Evolutionary conservation across 768 basidiomycete genomes (phyloP).

Genomic region (Termitomyces bulborhizus): DNA sequence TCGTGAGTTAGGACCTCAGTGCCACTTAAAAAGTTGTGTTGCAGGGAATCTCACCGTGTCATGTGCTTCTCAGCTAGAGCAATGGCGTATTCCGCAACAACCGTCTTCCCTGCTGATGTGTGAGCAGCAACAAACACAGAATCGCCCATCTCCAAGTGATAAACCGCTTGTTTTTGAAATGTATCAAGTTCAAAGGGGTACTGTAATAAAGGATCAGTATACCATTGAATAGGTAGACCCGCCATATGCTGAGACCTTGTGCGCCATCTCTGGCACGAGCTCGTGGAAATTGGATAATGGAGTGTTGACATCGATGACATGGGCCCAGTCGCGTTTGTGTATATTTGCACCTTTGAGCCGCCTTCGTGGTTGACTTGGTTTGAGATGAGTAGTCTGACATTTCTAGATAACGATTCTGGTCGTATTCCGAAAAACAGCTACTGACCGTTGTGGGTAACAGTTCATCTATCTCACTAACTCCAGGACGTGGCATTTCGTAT

Average conservation of each 20-base stretch:
- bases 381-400: conserved; percentile 50
- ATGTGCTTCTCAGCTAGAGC: conserved; percentile 96
- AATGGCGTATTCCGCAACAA: conserved; percentile 98
- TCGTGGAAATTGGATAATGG: conserved; percentile 85
- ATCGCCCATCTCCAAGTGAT: conserved; percentile 94
- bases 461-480: conserved; percentile 61
- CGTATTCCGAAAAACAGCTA: neutral
- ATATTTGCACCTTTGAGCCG: conserved; percentile 38
- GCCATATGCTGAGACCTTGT: conserved; percentile 47
- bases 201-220: conserved; percentile 28
- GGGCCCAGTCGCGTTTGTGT: conserved; percentile 95
- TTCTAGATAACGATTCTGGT: conserved; percentile 2
- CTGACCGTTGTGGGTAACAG: conserved; percentile 61
- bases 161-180: conserved; percentile 98
- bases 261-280: conserved; percentile 95
- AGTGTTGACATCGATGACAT: conserved; percentile 90
- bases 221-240: neutral
- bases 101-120: conserved; percentile 99
- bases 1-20: neutral
- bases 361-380: conserved; percentile 40
- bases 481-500: conserved; percentile 9
- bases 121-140: conserved; percentile 99
- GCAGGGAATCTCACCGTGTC: conserved; percentile 65
- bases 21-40: conserved; percentile 10
- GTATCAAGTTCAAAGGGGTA: conserved; percentile 99